Evolutionary conservation across 2,329 filamentous ascomycete genomes (phyloP).

Genomic region (Cladosporium phlei): DNA sequence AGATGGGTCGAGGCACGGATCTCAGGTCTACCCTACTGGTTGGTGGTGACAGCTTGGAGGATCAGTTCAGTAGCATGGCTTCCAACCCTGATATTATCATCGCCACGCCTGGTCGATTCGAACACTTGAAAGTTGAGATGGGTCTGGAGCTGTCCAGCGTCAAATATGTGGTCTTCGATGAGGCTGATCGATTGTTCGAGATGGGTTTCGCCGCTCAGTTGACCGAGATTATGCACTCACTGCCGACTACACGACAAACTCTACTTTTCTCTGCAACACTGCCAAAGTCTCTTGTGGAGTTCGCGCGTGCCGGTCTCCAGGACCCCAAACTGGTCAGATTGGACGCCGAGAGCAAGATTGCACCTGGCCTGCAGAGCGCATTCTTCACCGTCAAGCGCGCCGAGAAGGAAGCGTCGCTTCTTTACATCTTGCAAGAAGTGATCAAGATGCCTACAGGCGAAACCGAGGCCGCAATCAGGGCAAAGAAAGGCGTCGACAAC

Average conservation of each 20-base stretch:
- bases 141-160: constrained; percentile 82
- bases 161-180: constrained; percentile 92
- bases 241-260: constrained; percentile 81
- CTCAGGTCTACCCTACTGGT: constrained; percentile 85
- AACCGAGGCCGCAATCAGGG: constrained; percentile 48
- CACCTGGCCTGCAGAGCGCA: constrained; percentile 88
- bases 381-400: constrained; percentile 91
- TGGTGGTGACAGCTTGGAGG: constrained; percentile 90
- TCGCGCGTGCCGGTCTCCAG: constrained; percentile 86
- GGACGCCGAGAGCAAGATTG: constrained; percentile 92
- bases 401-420: constrained; percentile 87
- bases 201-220: constrained; percentile 97
- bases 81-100: constrained; percentile 96
- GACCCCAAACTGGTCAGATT: constrained; percentile 86
- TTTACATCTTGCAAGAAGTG: constrained; percentile 84
- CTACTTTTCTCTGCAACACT: constrained; percentile 92
- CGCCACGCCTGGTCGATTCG: constrained; percentile 89
- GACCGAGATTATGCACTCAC: constrained; percentile 83
- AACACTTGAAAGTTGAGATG: constrained; percentile 98
- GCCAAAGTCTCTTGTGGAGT: constrained; percentile 90
- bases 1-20: constrained; percentile 84
- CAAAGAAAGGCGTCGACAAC: constrained; percentile 43
- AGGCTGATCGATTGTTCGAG: constrained; percentile 93
- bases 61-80: constrained; percentile 90
- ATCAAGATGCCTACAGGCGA: constrained; percentile 79